Evolutionary conservation across 2,329 filamentous ascomycete genomes (phyloP), one percentile per base, ranked within the genome.

Genomic region (Aspergillus vadensis): DNA sequence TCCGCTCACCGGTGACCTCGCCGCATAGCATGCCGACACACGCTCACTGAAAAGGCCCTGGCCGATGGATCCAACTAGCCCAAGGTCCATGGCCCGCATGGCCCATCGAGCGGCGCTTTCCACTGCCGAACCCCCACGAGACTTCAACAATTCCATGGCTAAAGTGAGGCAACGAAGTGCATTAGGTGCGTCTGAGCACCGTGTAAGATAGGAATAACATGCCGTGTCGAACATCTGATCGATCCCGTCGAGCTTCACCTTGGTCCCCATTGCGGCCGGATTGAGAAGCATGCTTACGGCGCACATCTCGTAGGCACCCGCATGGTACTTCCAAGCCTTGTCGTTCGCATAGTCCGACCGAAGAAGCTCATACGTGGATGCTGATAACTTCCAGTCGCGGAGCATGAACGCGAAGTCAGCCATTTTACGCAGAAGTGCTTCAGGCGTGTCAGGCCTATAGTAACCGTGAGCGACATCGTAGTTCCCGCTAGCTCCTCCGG

Each of bases 351-450:
- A 99, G 74, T 99, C 96, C 7, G 88, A 86, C 56, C 92, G 87
- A 8, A 99, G 79, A 5, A 99, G 84, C 59, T 99, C 94, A 73
- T 97, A 99, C 0, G 91, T 97, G 12, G 90, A 92, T 68, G 95
- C 86, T 9, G 95, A 91, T 38, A 99, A 81, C 76, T 96, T 97
- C 87, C 90, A 99, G 76, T 99, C 96, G 32, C 95, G 87, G 39
- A 99, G 83, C 93, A 99, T 97, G 71, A 99, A 96, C 10, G 92
- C 89, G 77, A 94, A 98, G 74, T 99, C 95, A 47, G 91, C 95
- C 52, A 99, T 81, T 72, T 96, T 96, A 38, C 95, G 88, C 86
- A 99, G 91, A 53, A 95, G 85, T 3, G 94, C 93, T 79, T 99
- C 96, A 0, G 92, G 88, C 0, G 90, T 82, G 63, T 96, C 92